Base-by-base conservation (phyloP, 2,329 filamentous ascomycete species). In the Lachnellula willkommii region DNA sequence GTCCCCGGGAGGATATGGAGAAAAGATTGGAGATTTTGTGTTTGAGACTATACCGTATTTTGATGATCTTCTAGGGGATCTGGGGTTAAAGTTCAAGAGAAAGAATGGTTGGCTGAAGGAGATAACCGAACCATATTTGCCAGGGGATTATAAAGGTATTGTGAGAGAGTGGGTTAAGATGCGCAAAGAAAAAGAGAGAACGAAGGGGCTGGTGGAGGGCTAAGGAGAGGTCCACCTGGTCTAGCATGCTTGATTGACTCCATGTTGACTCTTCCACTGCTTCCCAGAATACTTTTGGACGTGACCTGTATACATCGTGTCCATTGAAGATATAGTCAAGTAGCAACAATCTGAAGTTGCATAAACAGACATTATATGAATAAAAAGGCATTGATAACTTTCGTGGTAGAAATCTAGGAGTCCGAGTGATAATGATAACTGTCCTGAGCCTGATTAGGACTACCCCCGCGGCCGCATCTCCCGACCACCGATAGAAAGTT, bases 21-120 rank as follows among this genome's bases (percentile, higher is more conserved):
- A 74, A 40, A 78, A 75, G 65, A 76, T 79, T 56, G 85, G 85
- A 0, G 87, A 89, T 68, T 85, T 91, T 61, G 84, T 89, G 17
- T 92, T 93, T 65, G 89, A 94, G 69, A 80, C 80, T 0, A 68
- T 93, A 53, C 87, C 87, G 4, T 94, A 90, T 56, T 68, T 90
- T 17, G 88, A 92, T 69, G 65, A 85, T 65, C 68, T 93, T 66
- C 67, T 89, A 57, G 71, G 73, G 4, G 88, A 93, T 68, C 64
- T 92, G 54, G 86, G 82, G 0, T 69, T 91, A 53, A 72, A 77
- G 17, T 73, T 73, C 14, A 74, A 79, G 60, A 73, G 82, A 36
- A 87, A 87, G 72, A 58, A 60, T 11, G 76, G 79, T 0, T 74
- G 64, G 52, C 63, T 68, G 54, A 64, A 53, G 39, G 75, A 77